Evolutionary conservation across 2,329 filamentous ascomycete genomes (phyloP).

Genomic region (Stachybotrys echinatus): DNA sequence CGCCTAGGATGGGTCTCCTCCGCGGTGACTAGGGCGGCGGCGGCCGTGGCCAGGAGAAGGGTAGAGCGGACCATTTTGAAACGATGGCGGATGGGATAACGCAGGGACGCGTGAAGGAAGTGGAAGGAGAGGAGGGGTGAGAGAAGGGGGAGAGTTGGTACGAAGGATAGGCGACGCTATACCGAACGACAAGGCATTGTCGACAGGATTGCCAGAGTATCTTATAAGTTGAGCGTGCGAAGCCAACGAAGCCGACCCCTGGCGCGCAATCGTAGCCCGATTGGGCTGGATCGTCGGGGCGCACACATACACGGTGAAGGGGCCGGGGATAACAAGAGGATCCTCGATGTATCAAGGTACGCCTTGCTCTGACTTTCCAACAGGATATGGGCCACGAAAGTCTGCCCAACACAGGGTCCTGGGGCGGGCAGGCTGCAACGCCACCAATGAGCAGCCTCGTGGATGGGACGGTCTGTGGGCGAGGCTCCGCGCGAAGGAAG

Average conservation of each 20-base stretch:
- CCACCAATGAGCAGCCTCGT: background rate
- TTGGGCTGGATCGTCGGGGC: background rate
- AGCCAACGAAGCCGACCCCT: too few species aligned
- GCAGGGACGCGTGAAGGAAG: too few species aligned
- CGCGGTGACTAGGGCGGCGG: slow-evolving; percentile 16
- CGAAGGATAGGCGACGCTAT: too few species aligned
- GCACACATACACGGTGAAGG: too few species aligned
- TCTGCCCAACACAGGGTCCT: background rate
- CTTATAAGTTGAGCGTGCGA: too few species aligned
- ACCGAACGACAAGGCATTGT: too few species aligned
- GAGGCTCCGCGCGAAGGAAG: background rate
- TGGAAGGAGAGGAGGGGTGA: too few species aligned
- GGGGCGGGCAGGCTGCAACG: background rate
- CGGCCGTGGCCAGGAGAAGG: slow-evolving; percentile 18
- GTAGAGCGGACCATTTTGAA: slow-evolving; percentile 17
- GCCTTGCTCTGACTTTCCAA: too few species aligned
- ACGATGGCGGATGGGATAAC: background rate
- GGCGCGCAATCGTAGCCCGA: background rate
- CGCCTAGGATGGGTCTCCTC: slow-evolving; percentile 2
- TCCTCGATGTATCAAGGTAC: too few species aligned
- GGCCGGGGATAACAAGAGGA: too few species aligned
- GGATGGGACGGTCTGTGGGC: background rate
- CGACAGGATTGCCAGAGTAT: too few species aligned
- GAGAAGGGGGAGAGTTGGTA: too few species aligned
- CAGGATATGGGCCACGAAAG: background rate